Evolutionary conservation across 1,284 basidiomycete genomes (phyloP), one percentile per base, ranked within the genome.

Genomic region (Tilletia caries): DNA sequence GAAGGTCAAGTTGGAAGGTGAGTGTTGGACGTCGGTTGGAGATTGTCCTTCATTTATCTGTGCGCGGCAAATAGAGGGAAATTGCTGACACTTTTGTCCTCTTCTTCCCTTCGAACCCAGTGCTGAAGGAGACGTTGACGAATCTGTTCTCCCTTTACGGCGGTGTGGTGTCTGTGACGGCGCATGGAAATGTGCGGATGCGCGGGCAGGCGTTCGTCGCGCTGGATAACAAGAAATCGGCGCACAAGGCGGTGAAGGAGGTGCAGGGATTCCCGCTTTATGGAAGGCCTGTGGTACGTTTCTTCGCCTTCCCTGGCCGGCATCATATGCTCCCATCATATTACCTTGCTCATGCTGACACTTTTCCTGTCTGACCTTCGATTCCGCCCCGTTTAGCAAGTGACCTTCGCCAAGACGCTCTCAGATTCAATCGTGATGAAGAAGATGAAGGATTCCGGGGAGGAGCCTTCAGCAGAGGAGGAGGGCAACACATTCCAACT

Each of bases 121-220:
- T 95, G 34, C 88, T 98, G 79, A 97, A 95, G 85, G 86, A 91
- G 70, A 93, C 94, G 0, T 86, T 99, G 58, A 87, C 89, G 25
- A 91, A 91, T 48, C 87, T 99, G 64, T 98, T 98, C 87, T 93
- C 93, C 84, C 89, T 91, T 41, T 98, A 98, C 81, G 92, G 93
- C 23, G 90, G 91, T 70, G 90, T 99, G 5, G 84, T 95, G 34
- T 93, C 94, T 77, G 92, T 99, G 20, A 90, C 93, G 8, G 93
- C 95, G 5, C 95, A 98, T 84, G 85, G 87, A 68, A 98, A 97
- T 85, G 85, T 97, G 71, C 89, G 95, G 41, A 98, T 99, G 96
- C 88, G 96, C 50, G 95, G 95, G 13, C 95, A 99, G 85, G 95
- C 95, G 4, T 99, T 99, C 81, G 92, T 99, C 23, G 93, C 92